These are phyloP conservation scores for Calonectria henricotiae DNA, from an alignment of 2,329 filamentous ascomycete genomes.

Conservation along the genomic window DNA sequence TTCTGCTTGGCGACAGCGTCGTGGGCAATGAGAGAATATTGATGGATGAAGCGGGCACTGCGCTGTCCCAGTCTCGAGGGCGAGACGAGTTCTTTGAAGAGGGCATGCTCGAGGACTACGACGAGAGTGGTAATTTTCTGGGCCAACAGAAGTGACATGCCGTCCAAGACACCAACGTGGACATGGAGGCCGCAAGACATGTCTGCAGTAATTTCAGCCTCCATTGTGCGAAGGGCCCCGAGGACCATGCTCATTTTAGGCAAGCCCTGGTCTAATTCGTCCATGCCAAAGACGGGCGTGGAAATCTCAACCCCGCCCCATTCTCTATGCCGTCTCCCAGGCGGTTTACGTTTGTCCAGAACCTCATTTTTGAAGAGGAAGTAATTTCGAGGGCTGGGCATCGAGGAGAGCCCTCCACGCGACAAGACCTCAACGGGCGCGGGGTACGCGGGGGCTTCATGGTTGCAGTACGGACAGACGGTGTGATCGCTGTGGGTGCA, in stretches of 20 bases:
- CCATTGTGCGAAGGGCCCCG: constrained; percentile 33
- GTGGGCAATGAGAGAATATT: not conserved
- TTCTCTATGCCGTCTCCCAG: not conserved
- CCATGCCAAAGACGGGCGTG: constrained; percentile 41
- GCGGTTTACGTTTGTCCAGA: not conserved
- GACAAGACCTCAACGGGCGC: constrained; percentile 3
- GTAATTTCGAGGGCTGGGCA: constrained; percentile 5
- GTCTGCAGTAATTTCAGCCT: constrained; percentile 37
- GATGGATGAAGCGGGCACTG: constrained; percentile 12
- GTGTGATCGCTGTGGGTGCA: constrained; percentile 12
- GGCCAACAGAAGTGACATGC: constrained; percentile 46
- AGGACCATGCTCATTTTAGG: constrained; percentile 27
- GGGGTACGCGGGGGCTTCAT: constrained; percentile 33
- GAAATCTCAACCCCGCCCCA: constrained; percentile 46
- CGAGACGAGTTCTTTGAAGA: constrained; percentile 37
- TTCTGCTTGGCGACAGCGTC: not conserved
- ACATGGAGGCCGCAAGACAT: constrained; percentile 50
- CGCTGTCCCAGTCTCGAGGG: not conserved
- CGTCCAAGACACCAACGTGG: constrained; percentile 47
- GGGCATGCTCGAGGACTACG: constrained; percentile 43
- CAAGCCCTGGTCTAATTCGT: constrained; percentile 45
- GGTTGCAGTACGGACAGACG: constrained; percentile 27
- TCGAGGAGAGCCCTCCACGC: not conserved
- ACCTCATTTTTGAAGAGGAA: constrained; percentile 43
- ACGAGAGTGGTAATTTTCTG: constrained; percentile 48